A percentile compares a stretch with the other conserved stretches of the same genome.
These are phyloP conservation scores for Liriodendron chinense DNA, from an alignment of 164 flowering plant genomes.

Conservation along the genomic window DNA sequence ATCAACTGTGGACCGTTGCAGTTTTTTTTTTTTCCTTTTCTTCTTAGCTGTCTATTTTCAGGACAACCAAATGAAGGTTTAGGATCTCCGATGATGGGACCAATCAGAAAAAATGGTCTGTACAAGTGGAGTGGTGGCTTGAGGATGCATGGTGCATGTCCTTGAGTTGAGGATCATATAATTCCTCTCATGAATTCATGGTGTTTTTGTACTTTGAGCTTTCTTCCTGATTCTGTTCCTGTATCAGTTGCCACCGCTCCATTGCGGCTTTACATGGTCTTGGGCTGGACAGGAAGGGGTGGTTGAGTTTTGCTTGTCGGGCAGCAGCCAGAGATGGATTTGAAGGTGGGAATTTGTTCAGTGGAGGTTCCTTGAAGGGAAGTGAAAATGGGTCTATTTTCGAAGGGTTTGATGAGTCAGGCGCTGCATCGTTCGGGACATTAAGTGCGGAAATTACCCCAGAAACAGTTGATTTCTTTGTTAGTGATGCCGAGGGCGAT, in stretches of 20 bases:
- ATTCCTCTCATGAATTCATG: neutral
- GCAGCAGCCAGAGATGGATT: conserved; percentile 27
- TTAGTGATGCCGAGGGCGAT: conserved; percentile 89
- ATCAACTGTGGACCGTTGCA: too few relatives aligned
- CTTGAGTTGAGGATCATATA: neutral
- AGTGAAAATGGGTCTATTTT: conserved; percentile 45
- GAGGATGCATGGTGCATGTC: too few relatives aligned
- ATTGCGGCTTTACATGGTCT: conserved; percentile 12
- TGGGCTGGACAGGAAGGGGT: conserved; percentile 17
- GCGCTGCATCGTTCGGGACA: conserved; percentile 45
- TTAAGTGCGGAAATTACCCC: conserved; percentile 65
- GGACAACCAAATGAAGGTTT: too few relatives aligned
- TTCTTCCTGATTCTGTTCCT: neutral
- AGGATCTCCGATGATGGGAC: too few relatives aligned
- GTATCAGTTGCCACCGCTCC: conserved; percentile 26
- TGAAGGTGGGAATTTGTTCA: conserved; percentile 37
- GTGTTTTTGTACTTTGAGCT: neutral
- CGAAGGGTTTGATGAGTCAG: conserved; percentile 27
- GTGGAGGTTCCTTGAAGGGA: conserved; percentile 32
- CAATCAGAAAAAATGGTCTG: too few relatives aligned
- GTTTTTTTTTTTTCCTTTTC: too few relatives aligned
- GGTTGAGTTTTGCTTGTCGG: conserved; percentile 24
- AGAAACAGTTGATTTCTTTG: conserved; percentile 77
- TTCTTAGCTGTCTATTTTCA: too few relatives aligned
- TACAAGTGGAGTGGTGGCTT: too few relatives aligned